A percentile compares a stretch with the other conserved stretches of the same genome.
Evolutionary conservation across 345 rosid genomes (phyloP).

Genomic region (Triadica sebifera): DNA sequence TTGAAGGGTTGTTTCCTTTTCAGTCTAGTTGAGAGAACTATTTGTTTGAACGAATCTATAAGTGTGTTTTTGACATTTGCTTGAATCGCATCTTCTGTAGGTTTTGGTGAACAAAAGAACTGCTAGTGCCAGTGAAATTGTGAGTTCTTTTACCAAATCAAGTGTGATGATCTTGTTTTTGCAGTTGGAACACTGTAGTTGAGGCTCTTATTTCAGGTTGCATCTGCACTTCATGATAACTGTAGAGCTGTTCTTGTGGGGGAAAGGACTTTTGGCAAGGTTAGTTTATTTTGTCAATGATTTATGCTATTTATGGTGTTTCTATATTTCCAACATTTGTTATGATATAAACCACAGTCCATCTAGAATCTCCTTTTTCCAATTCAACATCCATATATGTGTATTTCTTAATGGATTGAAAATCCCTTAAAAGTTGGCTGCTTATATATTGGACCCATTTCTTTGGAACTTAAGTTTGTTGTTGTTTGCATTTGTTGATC

Average conservation of each 20-base stretch:
- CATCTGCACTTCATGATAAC: conserved; percentile 97
- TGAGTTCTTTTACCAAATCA: conserved; percentile 33
- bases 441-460: background rate
- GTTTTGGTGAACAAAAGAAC: conserved; percentile 89
- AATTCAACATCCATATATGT: background rate
- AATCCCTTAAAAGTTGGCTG: background rate
- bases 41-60: conserved; percentile 1
- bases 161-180: conserved; percentile 3
- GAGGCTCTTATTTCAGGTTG: conserved; percentile 56
- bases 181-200: conserved; percentile 6
- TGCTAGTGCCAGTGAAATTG: conserved; percentile 97
- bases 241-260: conserved; percentile 97
- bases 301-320: background rate
- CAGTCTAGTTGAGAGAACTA: background rate
- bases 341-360: background rate
- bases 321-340: background rate
- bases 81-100: conserved; percentile 35
- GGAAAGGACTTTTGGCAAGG: conserved; percentile 91
- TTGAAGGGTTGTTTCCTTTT: background rate
- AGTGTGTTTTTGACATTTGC: background rate
- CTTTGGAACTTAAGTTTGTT: background rate
- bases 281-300: conserved; percentile 14
- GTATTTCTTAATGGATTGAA: background rate
- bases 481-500: background rate
- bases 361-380: background rate